A percentile compares a stretch with the other conserved stretches of the same genome.
Conservation (phyloP, 2,329 filamentous ascomycete genomes). For the Dothistroma septosporum region DNA sequence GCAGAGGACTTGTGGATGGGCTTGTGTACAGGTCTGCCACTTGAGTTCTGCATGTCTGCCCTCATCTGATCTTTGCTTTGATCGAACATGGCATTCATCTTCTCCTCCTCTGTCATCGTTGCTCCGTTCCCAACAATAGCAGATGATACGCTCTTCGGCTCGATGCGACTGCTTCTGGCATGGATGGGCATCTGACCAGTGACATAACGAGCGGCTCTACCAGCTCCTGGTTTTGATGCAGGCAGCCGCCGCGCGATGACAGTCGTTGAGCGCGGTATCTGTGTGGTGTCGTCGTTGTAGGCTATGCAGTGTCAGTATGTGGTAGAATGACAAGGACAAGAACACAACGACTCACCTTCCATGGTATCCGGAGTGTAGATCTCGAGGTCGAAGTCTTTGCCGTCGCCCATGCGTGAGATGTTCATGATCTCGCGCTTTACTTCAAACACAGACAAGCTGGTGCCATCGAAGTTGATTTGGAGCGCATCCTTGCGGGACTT, state of each 20-base stretch:
- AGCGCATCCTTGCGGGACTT: slow-evolving; percentile 96
- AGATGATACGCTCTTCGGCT: slow-evolving; percentile 46
- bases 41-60: slow-evolving; percentile 88
- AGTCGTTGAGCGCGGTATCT: slow-evolving; percentile 90
- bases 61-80: slow-evolving; percentile 89
- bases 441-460: slow-evolving; percentile 96
- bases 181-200: slow-evolving; percentile 91
- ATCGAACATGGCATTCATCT: slow-evolving; percentile 86
- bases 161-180: slow-evolving; percentile 72
- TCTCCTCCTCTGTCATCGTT: slow-evolving; percentile 88
- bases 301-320: slow-evolving; percentile 53
- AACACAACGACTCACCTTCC: slow-evolving; percentile 62
- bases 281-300: slow-evolving; percentile 96
- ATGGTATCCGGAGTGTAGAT: slow-evolving; percentile 90
- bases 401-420: slow-evolving; percentile 88
- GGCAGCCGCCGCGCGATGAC: slow-evolving; percentile 86
- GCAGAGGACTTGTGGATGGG: slow-evolving; percentile 60
- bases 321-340: background rate
- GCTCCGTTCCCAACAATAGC: slow-evolving; percentile 57
- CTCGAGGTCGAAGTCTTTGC: slow-evolving; percentile 90
- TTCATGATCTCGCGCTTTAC: slow-evolving; percentile 97
- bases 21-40: slow-evolving; percentile 57
- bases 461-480: slow-evolving; percentile 93
- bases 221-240: slow-evolving; percentile 77
- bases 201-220: slow-evolving; percentile 89